Evolutionary conservation across 176 grass and related monocot genomes (phyloP).

Genomic region (Oryza officinalis): DNA sequence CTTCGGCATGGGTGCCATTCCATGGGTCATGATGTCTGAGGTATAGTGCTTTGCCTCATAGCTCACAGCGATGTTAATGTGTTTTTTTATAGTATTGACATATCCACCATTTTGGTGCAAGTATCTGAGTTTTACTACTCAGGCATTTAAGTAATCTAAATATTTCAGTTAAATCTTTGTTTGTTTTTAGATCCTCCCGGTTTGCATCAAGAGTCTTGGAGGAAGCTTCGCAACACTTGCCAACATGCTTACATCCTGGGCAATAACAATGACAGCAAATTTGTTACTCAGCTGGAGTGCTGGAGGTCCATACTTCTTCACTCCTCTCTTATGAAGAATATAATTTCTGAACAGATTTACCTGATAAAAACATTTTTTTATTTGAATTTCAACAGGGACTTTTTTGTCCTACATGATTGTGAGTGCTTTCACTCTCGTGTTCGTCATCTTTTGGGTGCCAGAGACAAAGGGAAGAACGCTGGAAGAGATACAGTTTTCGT

Average conservation of each 20-base stretch:
- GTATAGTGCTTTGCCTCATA: conserved; percentile 41
- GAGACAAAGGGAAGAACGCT: conserved; percentile 97
- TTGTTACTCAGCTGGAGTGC: conserved; percentile 76
- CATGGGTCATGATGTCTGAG: conserved; percentile 99
- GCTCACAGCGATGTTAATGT: conserved; percentile 23
- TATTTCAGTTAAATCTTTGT: neutral
- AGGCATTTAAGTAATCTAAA: neutral
- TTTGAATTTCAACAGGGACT: conserved; percentile 56
- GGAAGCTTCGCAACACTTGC: conserved; percentile 86
- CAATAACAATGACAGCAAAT: conserved; percentile 84
- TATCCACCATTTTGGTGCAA: neutral
- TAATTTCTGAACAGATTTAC: neutral
- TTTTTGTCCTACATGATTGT: conserved; percentile 68
- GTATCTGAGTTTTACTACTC: too few species aligned
- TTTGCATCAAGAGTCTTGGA: conserved; percentile 83
- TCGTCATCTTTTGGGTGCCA: conserved; percentile 79
- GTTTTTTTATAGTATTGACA: neutral
- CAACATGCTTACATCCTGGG: conserved; percentile 81
- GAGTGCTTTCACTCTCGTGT: conserved; percentile 60
- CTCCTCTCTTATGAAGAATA: neutral
- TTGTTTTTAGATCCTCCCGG: conserved; percentile 54
- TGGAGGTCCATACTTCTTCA: conserved; percentile 48
- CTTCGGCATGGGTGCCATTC: conserved; percentile 89
- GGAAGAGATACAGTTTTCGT: conserved; percentile 92
- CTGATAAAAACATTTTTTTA: conserved; percentile 15